Evolutionary conservation across 345 rosid genomes (phyloP), one percentile per base, ranked within the genome.

Genomic region (Euclidium syriacum): DNA sequence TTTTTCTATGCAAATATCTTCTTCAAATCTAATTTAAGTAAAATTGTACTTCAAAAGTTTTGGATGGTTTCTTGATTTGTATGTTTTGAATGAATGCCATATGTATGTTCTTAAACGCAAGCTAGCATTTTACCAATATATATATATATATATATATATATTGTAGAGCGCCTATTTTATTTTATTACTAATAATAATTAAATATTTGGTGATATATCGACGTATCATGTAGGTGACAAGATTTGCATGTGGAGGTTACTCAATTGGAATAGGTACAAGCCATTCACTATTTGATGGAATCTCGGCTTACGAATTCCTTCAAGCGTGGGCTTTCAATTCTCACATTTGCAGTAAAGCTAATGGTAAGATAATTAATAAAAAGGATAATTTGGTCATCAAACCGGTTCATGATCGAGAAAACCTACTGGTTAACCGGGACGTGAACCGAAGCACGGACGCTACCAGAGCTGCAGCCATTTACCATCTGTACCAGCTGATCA

Each of bases 211-310:
- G 11, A 15, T 44, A n/a, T 17, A 39, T 18, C 9, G 15, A 39
- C 55, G 30, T 43, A 22, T 19, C 43, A 24, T 70, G 55, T 59
- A 81, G 94, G 86, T 80, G 72, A 87, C 95, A 5, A 65, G 26
- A 74, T 87, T 87, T 70, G 82, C 76, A 5, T 86, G 89, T 57
- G 94, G 94, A 72, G 80, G 89, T 12, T 83, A 76, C 51, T 81
- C 89, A 11, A 70, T 80, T 23, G 85, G 88, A 3, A 75, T 81
- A 10, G 95, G 95, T 36, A 66, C 79, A 10, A 82, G 83, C 80
- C 88, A 87, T 61, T 84, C 83, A 0, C 67, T 87, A 39, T 82
- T 79, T 71, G 90, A 84, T 55, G 88, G 90, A 68, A 83, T 79
- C 57, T 76, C 88, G 10, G 75, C 80, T 34, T 84, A 77, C 40